These are phyloP conservation scores for Drosera spatulata DNA, from an alignment of 179 eudicot genomes.

Conservation along the genomic window DNA sequence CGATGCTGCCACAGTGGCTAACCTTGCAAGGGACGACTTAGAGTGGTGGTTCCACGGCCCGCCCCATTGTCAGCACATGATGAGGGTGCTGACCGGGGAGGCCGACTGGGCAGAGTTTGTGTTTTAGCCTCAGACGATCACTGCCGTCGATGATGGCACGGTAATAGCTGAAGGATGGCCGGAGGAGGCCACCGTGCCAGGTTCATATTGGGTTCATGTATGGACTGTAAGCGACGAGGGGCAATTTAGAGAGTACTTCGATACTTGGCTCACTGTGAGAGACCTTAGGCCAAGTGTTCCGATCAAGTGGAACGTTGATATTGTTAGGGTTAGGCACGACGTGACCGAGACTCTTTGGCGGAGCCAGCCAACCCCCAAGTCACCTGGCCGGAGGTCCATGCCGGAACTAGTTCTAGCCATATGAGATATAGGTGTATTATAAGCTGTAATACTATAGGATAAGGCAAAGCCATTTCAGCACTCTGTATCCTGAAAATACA, in stretches of 20 bases:
- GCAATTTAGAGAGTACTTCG: slow-evolving; percentile 64
- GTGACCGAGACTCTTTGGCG: slow-evolving; percentile 40
- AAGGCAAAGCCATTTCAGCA: no score
- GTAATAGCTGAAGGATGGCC: slow-evolving; percentile 77
- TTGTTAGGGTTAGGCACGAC: not conserved
- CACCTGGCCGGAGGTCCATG: slow-evolving; percentile 24
- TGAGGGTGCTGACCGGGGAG: slow-evolving; percentile 54
- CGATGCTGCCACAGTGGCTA: slow-evolving; percentile 17
- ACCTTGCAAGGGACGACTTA: slow-evolving; percentile 38
- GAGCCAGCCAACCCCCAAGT: slow-evolving; percentile 34
- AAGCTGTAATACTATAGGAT: not conserved
- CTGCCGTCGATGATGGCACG: slow-evolving; percentile 30
- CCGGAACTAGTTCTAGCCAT: slow-evolving; percentile 70
- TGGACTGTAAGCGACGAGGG: slow-evolving; percentile 56
- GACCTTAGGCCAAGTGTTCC: slow-evolving; percentile 25
- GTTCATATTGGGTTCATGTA: slow-evolving; percentile 72
- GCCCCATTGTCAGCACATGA: slow-evolving; percentile 73
- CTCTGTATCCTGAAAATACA: no score
- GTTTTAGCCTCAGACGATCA: slow-evolving; percentile 40
- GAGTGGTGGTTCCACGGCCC: slow-evolving; percentile 96
- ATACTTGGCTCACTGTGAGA: slow-evolving; percentile 52
- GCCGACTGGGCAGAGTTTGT: slow-evolving; percentile 24
- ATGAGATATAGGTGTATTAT: slow-evolving; percentile 9
- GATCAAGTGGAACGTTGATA: slow-evolving; percentile 3
- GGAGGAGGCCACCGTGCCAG: slow-evolving; percentile 14